Percentiles rank a stretch among this genome's conserved stretches.
Evolutionary conservation across 495 filamentous ascomycete species (phyloP).

Genomic region (Daldinia concentrica): DNA sequence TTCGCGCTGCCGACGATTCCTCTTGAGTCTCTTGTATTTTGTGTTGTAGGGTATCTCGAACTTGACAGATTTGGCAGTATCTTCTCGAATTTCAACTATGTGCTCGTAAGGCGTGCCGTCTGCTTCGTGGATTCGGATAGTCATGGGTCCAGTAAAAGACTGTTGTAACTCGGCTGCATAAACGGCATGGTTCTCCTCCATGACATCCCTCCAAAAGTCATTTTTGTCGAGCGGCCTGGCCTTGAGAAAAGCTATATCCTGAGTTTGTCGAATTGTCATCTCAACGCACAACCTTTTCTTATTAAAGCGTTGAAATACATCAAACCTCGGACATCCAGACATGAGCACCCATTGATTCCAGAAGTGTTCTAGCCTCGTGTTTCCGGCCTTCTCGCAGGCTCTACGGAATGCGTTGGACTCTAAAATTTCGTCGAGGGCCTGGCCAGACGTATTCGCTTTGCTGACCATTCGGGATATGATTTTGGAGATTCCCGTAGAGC

Average conservation of each 20-base stretch:
- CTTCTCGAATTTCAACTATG: constrained; percentile 92
- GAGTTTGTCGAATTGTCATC: constrained; percentile 86
- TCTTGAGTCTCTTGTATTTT: constrained; percentile 97
- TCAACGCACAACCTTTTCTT: constrained; percentile 97
- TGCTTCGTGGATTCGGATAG: constrained; percentile 96
- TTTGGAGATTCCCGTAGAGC: constrained; percentile 81
- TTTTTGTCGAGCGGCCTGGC: constrained; percentile 63
- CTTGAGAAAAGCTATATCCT: constrained; percentile 54
- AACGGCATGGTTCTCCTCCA: constrained; percentile 77
- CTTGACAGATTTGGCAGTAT: constrained; percentile 65
- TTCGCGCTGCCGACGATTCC: constrained; percentile 88
- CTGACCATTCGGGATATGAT: constrained; percentile 84
- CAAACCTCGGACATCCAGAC: constrained; percentile 86
- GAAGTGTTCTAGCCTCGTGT: constrained; percentile 83
- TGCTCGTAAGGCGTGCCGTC: constrained; percentile 99
- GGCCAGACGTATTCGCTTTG: constrained; percentile 76
- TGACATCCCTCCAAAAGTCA: constrained; percentile 82
- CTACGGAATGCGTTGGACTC: constrained; percentile 78
- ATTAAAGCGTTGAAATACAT: constrained; percentile 88
- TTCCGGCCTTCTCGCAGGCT: constrained; percentile 85
- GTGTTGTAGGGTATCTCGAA: constrained; percentile 99
- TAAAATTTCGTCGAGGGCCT: constrained; percentile 75
- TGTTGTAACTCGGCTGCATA: constrained; percentile 75
- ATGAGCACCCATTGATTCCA: constrained; percentile 93
- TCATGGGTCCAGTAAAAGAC: constrained; percentile 94